Base-by-base conservation (phyloP, 805 yeast species). In the Komagataella pastoris region DNA sequence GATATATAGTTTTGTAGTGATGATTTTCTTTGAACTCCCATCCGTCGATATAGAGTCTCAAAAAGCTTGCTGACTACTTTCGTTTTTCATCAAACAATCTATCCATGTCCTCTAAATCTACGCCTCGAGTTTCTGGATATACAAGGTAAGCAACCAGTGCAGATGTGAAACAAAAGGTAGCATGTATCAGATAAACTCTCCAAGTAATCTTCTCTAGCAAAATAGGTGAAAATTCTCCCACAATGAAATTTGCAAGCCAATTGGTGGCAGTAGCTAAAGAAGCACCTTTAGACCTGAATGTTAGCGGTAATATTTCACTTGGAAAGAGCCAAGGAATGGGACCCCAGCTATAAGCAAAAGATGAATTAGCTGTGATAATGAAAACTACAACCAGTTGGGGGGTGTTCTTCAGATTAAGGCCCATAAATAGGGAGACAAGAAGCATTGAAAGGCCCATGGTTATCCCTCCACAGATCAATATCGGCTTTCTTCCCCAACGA, bases 271-370 rank as follows among this genome's bases (percentile, higher is more conserved):
- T 87, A 1, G 95, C 81, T 49, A 86, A 70, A 3, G 93, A 85
- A 0, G 95, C 95, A 55, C 96, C 95, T 61, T 87, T 85, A 2
- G 95, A 86, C 52, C 96, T 76, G 17, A 88, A 84, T 43, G 84
- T 71, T 57, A 85, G 76, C 0, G 96, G 93, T 52, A 88, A 77
- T 50, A 88, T 84, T 66, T 87, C 96, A 54, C 87, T 83, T 58
- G 89, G 87, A 62, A 83, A 80, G 49, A 83, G 66, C 96, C 96
- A 88, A 10, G 95, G 93, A 52, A 86, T 78, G 6, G 95, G 95
- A 8, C 96, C 97, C 90, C 93, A 89, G 46, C 90, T 81, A 60
- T 81, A 81, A 6, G 96, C 96, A 66, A 88, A 88, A 0, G 82
- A 80, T 2, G 93, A 88, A 59, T 88, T 88, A 68, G 81, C 86